Conservation (phyloP, 1,284 basidiomycete genomes). For the Mycena citricolor region DNA sequence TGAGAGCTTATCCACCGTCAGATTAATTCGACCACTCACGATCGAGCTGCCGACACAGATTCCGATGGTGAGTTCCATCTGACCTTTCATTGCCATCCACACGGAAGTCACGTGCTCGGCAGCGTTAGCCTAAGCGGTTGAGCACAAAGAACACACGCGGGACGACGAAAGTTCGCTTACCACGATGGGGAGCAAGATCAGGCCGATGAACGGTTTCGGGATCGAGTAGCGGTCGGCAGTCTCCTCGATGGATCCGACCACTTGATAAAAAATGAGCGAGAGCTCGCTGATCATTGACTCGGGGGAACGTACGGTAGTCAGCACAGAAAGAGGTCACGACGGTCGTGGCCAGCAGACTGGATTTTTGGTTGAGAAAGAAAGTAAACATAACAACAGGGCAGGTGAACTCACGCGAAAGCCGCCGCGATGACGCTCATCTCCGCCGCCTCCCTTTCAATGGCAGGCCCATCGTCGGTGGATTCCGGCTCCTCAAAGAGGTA, state of each 20-base stretch:
- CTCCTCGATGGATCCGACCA: constrained; percentile 90
- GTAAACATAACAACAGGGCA: background rate
- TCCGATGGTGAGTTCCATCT: constrained; percentile 85
- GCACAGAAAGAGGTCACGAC: constrained; percentile 86
- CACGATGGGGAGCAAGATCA: constrained; percentile 73
- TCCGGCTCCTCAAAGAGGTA: constrained; percentile 34
- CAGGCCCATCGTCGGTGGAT: constrained; percentile 33
- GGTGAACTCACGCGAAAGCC: constrained; percentile 46
- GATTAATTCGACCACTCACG: constrained; percentile 41
- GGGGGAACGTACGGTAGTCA: constrained; percentile 60
- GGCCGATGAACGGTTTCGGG: constrained; percentile 80
- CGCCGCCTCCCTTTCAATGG: constrained; percentile 45
- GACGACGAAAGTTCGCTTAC: constrained; percentile 37
- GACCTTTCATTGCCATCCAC: constrained; percentile 89
- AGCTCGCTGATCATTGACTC: background rate
- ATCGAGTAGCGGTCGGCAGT: constrained; percentile 79
- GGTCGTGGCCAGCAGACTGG: constrained; percentile 65
- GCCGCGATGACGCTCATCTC: constrained; percentile 74
- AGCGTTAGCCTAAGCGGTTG: constrained; percentile 58
- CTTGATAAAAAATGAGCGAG: constrained; percentile 34
- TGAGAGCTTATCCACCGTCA: constrained; percentile 12
- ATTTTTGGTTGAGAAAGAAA: constrained; percentile 10
- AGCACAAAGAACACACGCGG: background rate
- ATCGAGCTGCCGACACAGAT: constrained; percentile 92
- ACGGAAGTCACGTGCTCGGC: constrained; percentile 83